Conservation (phyloP, 352 stramenopile species). For the Pseudoperonospora humuli region DNA sequence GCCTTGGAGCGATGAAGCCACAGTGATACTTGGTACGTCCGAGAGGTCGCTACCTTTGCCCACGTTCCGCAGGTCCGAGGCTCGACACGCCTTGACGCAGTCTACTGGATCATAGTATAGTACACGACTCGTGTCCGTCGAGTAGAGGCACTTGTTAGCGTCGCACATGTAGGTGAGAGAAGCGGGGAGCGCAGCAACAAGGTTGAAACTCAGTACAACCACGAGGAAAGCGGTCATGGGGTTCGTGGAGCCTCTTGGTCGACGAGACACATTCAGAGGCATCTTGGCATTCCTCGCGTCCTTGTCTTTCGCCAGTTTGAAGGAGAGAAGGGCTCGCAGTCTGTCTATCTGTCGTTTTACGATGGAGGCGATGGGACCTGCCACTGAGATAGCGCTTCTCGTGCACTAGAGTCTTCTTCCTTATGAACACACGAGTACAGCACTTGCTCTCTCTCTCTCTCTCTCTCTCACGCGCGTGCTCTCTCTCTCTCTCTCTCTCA, state of each 20-base stretch:
- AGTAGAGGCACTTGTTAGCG: conserved; percentile 40
- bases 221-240: background rate
- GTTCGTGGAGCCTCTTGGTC: background rate
- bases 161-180: conserved; percentile 43
- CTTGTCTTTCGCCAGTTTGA: conserved; percentile 10
- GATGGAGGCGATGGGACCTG: conserved; percentile 2
- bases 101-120: conserved; percentile 36
- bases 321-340: background rate
- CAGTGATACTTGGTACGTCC: conserved; percentile 35
- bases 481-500: no score
- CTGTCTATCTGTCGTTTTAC: conserved; percentile 1
- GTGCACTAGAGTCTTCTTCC: no score
- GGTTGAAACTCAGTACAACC: background rate
- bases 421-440: background rate
- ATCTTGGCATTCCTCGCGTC: conserved; percentile 17
- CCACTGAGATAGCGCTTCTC: no score
- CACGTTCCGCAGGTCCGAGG: conserved; percentile 36
- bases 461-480: background rate
- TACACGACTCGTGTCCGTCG: conserved; percentile 17
- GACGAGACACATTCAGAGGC: conserved; percentile 5
- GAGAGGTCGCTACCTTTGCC: conserved; percentile 38
- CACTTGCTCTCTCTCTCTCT: background rate
- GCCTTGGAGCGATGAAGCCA: conserved; percentile 51
- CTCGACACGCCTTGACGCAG: conserved; percentile 44
- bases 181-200: conserved; percentile 20